Base-by-base conservation (phyloP, 139 green algal genomes). In the Chlorella sp. region DNA sequence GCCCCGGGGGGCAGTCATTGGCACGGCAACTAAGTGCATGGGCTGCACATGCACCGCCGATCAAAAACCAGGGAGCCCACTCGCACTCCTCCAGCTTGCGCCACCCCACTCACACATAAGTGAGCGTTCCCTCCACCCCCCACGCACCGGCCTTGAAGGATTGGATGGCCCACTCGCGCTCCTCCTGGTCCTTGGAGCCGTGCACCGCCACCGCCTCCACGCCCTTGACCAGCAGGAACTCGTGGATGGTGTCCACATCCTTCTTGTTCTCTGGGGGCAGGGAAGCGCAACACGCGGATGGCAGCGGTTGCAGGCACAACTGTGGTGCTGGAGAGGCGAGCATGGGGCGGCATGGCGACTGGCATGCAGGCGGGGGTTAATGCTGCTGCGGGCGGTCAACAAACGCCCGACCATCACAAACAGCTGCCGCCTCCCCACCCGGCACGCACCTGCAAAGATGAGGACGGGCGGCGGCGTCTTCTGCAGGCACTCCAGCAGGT, bases 391-490 rank as follows among this genome's bases (percentile, higher is more conserved):
- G n/a, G n/a, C n/a, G n/a, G n/a, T n/a, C n/a, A n/a, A n/a, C n/a
- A n/a, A n/a, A n/a, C n/a, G n/a, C n/a, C n/a, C n/a, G n/a, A n/a
- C n/a, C n/a, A n/a, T n/a, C n/a, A n/a, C n/a, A n/a, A n/a, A n/a
- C n/a, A n/a, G n/a, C n/a, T n/a, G n/a, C n/a, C 44, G 9, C 44
- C 6, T 9, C 44, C 44, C 6, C 44, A 16, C 44, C 44, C 44
- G 7, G 44, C 64, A 56, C 79, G 7, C 65, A 85, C 81, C 81
- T 17, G 95, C 96, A 92, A 99, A 99, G 17, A 99, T 91, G 5
- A 99, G 92, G 79, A 99, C 97, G 1, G 97, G 97, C 16, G 97
- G 97, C 7, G 97, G 92, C 30, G 97, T 99, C 91, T 99, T 99
- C 91, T 99, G 97, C 78, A 99, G 88, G 89, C 94, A 98, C 88